Conservation (phyloP, 1,139 yeast species). For the Tardiomyces blankii region DNA sequence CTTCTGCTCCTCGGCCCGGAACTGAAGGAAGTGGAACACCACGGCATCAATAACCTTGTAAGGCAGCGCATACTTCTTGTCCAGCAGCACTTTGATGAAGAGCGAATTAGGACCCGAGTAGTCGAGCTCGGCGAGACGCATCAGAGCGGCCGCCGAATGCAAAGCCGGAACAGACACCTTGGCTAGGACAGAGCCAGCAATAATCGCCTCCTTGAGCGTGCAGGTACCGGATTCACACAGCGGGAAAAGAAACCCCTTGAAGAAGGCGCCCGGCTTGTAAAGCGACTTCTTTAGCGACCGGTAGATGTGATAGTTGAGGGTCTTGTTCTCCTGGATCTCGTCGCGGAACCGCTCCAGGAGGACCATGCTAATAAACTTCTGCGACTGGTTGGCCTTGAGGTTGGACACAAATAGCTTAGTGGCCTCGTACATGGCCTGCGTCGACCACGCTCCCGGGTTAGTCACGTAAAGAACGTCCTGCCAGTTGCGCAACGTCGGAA, state of each 20-base stretch:
- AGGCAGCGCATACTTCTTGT: slow-evolving; percentile 93
- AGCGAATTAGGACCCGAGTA: slow-evolving; percentile 84
- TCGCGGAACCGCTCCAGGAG: slow-evolving; percentile 76
- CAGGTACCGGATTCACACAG: slow-evolving; percentile 54
- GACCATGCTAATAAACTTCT: slow-evolving; percentile 64
- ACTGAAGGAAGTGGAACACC: slow-evolving; percentile 91
- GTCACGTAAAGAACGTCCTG: slow-evolving; percentile 89
- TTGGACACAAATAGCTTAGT: slow-evolving; percentile 89
- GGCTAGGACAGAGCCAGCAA: slow-evolving; percentile 83
- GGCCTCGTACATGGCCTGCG: slow-evolving; percentile 94
- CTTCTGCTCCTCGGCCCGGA: slow-evolving; percentile 42
- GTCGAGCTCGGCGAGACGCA: slow-evolving; percentile 73
- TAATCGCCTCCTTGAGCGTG: slow-evolving; percentile 85
- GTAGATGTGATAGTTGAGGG: slow-evolving; percentile 76
- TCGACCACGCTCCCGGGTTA: slow-evolving; percentile 88
- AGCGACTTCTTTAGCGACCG: slow-evolving; percentile 85
- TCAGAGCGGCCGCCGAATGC: slow-evolving; percentile 92
- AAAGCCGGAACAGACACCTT: slow-evolving; percentile 89
- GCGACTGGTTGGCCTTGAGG: slow-evolving; percentile 78
- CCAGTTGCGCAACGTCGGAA: slow-evolving; percentile 91
- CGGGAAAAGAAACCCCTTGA: slow-evolving; percentile 91
- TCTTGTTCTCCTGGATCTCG: slow-evolving; percentile 60
- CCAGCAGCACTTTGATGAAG: slow-evolving; percentile 77
- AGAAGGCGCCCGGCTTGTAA: slow-evolving; percentile 95
- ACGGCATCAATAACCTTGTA: slow-evolving; percentile 91